Evolutionary conservation across 306 rosid species (phyloP).

Genomic region (Vachellia collinsii): DNA sequence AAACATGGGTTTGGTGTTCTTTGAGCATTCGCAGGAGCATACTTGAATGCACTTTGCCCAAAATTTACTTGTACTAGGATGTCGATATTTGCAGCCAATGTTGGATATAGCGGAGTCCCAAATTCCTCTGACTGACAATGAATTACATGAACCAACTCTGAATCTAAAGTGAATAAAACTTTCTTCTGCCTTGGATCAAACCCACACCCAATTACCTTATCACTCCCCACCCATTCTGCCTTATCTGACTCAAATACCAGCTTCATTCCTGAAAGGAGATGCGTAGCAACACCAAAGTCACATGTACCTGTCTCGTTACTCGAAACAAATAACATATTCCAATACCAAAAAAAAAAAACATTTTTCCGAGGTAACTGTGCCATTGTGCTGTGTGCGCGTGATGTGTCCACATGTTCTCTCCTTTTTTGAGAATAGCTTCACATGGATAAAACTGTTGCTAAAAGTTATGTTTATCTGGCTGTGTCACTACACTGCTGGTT

Average conservation of each 20-base stretch:
- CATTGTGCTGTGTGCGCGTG: conserved; percentile 11
- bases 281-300: not conserved
- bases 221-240: conserved; percentile 70
- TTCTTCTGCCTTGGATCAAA: conserved; percentile 83
- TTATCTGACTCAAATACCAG: conserved; percentile 69
- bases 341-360: not conserved
- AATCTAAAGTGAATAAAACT: conserved; percentile 88
- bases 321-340: not conserved
- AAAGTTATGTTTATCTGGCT: not conserved
- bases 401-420: conserved; percentile 1
- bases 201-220: conserved; percentile 90
- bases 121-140: conserved; percentile 81
- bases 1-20: conserved; percentile 96
- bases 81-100: conserved; percentile 69
- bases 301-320: not conserved
- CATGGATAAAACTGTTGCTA: conserved; percentile 17
- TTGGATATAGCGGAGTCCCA: conserved; percentile 71
- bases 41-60: conserved; percentile 84
- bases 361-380: not conserved
- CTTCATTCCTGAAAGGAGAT: conserved; percentile 67
- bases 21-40: conserved; percentile 78
- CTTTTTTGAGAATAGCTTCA: conserved; percentile 2
- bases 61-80: conserved; percentile 68
- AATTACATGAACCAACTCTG: conserved; percentile 74
- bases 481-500: conserved; percentile 3